Percentiles rank a stretch among this genome's conserved stretches.
Conservation (phyloP, 2,329 filamentous ascomycete genomes). For the Cordyceps cateniannulata region DNA sequence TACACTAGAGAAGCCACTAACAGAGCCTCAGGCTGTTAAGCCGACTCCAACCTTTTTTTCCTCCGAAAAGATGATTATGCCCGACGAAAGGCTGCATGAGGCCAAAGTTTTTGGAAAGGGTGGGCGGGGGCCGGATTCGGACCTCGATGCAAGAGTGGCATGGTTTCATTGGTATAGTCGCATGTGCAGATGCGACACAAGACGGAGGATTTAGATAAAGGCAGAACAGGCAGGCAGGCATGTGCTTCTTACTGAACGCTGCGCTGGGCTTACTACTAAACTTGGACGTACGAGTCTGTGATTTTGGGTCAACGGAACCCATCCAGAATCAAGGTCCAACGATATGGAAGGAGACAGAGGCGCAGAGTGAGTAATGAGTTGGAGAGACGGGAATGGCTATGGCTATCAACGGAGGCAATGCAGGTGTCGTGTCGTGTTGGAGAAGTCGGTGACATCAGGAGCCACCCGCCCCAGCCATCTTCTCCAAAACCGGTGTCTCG, state of each 20-base stretch:
- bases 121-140: neutral
- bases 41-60: conserved; percentile 6
- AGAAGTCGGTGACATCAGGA: neutral
- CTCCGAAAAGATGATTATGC: neutral
- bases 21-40: conserved; percentile 6
- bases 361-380: neutral
- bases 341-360: neutral
- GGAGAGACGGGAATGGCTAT: neutral
- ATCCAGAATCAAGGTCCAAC: no score
- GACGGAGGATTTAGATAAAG: neutral
- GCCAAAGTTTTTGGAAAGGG: neutral
- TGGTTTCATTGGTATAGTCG: neutral
- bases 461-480: neutral
- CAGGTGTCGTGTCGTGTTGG: neutral
- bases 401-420: neutral
- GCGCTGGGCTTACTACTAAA: neutral
- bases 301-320: no score
- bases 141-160: neutral
- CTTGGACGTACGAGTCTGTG: no score
- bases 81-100: neutral
- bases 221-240: neutral
- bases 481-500: neutral
- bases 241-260: neutral
- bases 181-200: conserved; percentile 1
- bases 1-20: conserved; percentile 1